A percentile compares a stretch with the other conserved stretches of the same genome.
These are phyloP conservation scores for Xanthoconium purpureum DNA, from an alignment of 768 basidiomycete genomes.

Conservation along the genomic window DNA sequence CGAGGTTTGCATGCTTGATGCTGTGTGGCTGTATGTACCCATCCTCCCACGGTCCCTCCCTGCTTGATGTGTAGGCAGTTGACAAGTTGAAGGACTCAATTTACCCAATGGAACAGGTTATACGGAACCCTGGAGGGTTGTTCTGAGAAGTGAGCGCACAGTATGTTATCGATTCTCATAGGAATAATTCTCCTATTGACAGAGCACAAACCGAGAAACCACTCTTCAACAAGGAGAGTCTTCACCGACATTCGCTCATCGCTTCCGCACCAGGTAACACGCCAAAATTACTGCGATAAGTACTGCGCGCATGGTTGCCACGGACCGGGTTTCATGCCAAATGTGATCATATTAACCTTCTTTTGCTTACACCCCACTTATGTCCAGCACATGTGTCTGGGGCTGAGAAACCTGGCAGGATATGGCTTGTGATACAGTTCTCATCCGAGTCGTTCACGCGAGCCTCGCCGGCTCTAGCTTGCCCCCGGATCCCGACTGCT, in stretches of 20 bases:
- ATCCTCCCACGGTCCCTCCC: neutral
- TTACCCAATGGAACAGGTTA: neutral
- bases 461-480: neutral
- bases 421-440: neutral
- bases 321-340: neutral
- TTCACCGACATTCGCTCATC: neutral
- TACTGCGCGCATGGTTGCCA: neutral
- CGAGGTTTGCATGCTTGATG: neutral
- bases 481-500: neutral
- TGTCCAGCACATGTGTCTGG: neutral
- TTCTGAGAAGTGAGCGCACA: neutral
- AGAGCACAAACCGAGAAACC: neutral
- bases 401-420: neutral
- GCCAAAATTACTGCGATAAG: neutral
- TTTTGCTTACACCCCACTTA: neutral
- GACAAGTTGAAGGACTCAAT: too few species aligned
- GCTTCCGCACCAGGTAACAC: too few species aligned
- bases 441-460: neutral
- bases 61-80: too few species aligned
- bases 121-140: too few species aligned
- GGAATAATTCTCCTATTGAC: neutral
- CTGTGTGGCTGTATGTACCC: conserved; percentile 11
- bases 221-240: neutral
- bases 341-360: neutral
- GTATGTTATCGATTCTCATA: neutral